These are phyloP conservation scores for Pythium chondricola DNA, from an alignment of 352 stramenopile genomes.

Conservation along the genomic window DNA sequence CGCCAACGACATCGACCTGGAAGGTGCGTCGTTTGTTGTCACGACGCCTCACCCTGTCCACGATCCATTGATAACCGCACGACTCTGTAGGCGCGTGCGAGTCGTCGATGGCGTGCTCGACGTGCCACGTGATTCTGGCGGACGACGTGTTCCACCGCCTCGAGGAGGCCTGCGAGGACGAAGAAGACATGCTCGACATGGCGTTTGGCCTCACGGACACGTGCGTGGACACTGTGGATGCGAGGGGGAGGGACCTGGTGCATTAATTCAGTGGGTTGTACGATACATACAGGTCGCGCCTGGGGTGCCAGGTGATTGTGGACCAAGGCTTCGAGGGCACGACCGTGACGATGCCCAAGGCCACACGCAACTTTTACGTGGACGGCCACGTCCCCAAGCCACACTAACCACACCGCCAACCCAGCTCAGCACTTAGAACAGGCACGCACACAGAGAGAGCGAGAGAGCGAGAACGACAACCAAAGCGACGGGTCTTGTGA, in stretches of 20 bases:
- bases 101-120: slow-evolving; percentile 97
- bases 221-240: slow-evolving; percentile 21
- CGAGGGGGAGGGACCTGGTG: background rate
- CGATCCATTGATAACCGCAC: too few relatives aligned
- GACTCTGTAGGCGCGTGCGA: slow-evolving; percentile 88
- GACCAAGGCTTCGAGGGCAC: slow-evolving; percentile 88
- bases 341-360: slow-evolving; percentile 90
- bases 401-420: slow-evolving; percentile 55
- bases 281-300: slow-evolving; percentile 78
- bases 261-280: too few relatives aligned
- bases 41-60: too few relatives aligned
- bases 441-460: too few relatives aligned
- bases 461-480: too few relatives aligned
- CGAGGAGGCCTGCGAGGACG: slow-evolving; percentile 91
- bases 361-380: slow-evolving; percentile 99
- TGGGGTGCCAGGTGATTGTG: slow-evolving; percentile 90
- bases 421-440: background rate
- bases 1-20: slow-evolving; percentile 91
- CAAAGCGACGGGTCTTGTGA: too few relatives aligned
- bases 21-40: too few relatives aligned
- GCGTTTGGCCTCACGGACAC: slow-evolving; percentile 97
- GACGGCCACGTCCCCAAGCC: slow-evolving; percentile 97
- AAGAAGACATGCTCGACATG: slow-evolving; percentile 99
- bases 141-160: slow-evolving; percentile 90
- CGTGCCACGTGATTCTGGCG: slow-evolving; percentile 97